Percentiles rank a stretch among this genome's conserved stretches.
These are phyloP conservation scores for Dothiorella sarmentorum DNA, from an alignment of 2,329 filamentous ascomycete genomes.

Conservation along the genomic window DNA sequence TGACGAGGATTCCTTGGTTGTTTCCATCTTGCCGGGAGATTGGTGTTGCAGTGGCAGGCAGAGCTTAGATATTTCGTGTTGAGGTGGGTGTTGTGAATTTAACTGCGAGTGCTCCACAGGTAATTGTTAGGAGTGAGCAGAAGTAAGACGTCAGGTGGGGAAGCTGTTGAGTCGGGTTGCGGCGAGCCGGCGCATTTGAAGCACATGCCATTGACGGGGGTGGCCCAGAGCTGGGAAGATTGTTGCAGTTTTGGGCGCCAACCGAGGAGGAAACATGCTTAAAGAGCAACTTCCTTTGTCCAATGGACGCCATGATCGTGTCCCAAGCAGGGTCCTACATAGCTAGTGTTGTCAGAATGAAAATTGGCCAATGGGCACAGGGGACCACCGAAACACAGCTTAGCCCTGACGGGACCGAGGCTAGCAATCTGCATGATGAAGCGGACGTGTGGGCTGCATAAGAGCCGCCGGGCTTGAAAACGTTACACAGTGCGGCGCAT, in stretches of 20 bases:
- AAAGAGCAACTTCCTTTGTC: constrained; percentile 2
- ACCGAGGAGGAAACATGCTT: not conserved
- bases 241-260: constrained; percentile 9
- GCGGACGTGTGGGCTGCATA: constrained; percentile 3
- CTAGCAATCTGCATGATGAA: not conserved
- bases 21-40: not conserved
- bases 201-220: constrained; percentile 8
- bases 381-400: not conserved
- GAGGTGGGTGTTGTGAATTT: not conserved
- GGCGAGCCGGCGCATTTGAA: constrained; percentile 1
- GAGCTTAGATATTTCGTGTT: not conserved
- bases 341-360: not conserved
- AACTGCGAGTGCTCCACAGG: not conserved
- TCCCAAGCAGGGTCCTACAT: constrained; percentile 1
- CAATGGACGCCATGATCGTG: not conserved
- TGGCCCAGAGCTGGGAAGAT: not conserved
- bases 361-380: constrained; percentile 2
- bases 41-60: not conserved
- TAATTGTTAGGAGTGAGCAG: not conserved
- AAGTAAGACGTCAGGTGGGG: constrained; percentile 1
- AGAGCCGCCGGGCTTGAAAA: not conserved
- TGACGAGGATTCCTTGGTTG: not conserved
- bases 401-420: constrained; percentile 4
- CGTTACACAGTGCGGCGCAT: constrained; percentile 5
- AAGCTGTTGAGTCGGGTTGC: constrained; percentile 1